Evolutionary conservation across 805 yeast genomes (phyloP).

Genomic region (Teunomyces kruisii): DNA sequence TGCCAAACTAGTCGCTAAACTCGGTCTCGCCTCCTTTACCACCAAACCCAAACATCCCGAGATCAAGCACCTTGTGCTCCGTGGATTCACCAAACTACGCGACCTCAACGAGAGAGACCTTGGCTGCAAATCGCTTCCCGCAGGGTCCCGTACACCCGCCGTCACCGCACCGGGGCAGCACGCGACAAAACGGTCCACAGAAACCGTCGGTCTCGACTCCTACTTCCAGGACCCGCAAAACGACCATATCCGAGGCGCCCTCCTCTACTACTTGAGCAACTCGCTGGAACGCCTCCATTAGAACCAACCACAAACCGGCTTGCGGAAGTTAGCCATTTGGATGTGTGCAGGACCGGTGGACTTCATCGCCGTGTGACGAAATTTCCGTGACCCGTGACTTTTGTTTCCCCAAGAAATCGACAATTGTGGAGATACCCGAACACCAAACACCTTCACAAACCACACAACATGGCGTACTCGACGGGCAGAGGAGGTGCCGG

Average conservation of each 20-base stretch:
- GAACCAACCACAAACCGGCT: no score
- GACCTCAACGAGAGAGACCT: neutral
- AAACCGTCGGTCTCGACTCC: neutral
- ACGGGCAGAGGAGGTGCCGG: slow-evolving; percentile 45
- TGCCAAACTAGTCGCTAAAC: neutral
- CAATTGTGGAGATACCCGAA: slow-evolving; percentile 1
- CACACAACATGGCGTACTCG: slow-evolving; percentile 24
- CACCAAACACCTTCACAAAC: neutral
- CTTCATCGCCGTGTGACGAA: no score
- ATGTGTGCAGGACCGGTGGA: neutral
- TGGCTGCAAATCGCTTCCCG: neutral
- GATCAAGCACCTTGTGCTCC: neutral
- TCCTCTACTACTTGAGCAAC: slow-evolving; percentile 3
- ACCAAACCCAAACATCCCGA: neutral
- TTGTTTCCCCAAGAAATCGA: slow-evolving; percentile 8
- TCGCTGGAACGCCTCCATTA: neutral
- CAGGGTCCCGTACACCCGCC: neutral
- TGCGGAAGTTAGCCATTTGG: no score
- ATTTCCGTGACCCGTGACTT: slow-evolving; percentile 7
- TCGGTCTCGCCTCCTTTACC: neutral
- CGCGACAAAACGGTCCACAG: neutral
- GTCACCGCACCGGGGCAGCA: neutral
- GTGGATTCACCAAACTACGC: neutral
- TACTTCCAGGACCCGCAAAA: neutral
- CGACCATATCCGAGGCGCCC: neutral